Evolutionary conservation across 192 early-diverging fungal genomes (phyloP).

Genomic region (Coemansia sp.): DNA sequence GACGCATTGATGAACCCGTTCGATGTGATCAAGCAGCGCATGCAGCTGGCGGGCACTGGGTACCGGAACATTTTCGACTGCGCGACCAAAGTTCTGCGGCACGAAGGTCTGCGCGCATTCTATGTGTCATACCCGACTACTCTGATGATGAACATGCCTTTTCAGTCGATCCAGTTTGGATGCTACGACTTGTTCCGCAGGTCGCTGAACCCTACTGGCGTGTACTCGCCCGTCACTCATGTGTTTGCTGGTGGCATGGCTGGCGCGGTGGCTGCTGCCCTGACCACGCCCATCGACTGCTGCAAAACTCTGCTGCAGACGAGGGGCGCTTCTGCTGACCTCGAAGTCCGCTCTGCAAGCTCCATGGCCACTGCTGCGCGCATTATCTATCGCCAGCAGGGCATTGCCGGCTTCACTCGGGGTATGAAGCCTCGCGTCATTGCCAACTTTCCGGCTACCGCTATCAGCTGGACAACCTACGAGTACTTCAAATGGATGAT

Average conservation of each 20-base stretch:
- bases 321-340: conserved; percentile 70
- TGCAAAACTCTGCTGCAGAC: conserved; percentile 96
- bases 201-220: conserved; percentile 71
- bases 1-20: conserved; percentile 97
- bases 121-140: conserved; percentile 95
- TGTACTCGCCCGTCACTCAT: conserved; percentile 85
- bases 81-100: conserved; percentile 61
- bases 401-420: conserved; percentile 72
- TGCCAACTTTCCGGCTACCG: conserved; percentile 88
- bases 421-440: conserved; percentile 81
- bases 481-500: conserved; percentile 81
- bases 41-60: conserved; percentile 79
- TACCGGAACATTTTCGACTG: conserved; percentile 73
- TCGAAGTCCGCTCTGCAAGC: conserved; percentile 63
- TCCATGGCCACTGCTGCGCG: conserved; percentile 68
- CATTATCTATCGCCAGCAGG: conserved; percentile 76
- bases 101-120: conserved; percentile 82
- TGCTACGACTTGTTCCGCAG: conserved; percentile 88
- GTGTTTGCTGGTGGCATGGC: conserved; percentile 83
- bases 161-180: conserved; percentile 90
- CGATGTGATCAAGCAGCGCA: conserved; percentile 96
- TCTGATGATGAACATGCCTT: conserved; percentile 90
- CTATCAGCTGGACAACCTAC: conserved; percentile 93
- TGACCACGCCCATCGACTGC: conserved; percentile 94
- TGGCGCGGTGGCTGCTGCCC: conserved; percentile 79